Evolutionary conservation across 1,284 basidiomycete genomes (phyloP).

Genomic region (Tranzscheliella williamsii): DNA sequence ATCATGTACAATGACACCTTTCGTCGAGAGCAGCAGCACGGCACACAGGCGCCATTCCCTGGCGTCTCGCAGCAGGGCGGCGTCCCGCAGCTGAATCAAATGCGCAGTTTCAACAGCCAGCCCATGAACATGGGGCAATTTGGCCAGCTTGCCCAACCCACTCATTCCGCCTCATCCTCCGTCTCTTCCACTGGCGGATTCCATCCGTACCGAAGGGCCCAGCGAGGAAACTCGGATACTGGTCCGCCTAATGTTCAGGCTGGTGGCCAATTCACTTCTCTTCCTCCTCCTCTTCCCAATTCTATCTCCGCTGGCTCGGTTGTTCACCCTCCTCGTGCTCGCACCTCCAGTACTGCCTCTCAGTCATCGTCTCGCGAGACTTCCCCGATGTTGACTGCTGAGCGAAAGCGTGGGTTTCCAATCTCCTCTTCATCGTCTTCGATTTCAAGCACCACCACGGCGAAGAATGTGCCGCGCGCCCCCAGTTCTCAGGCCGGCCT

Average conservation of each 20-base stretch:
- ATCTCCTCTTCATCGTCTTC: conserved; percentile 13
- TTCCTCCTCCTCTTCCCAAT: conserved; percentile 16
- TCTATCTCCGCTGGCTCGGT: background rate
- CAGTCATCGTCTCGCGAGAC: conserved; percentile 28
- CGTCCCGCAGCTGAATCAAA: conserved; percentile 23
- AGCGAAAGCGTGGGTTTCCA: conserved; percentile 27
- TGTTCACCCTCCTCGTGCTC: conserved; percentile 17
- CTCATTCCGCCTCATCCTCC: conserved; percentile 32
- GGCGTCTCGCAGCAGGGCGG: conserved; percentile 14
- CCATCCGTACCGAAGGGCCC: conserved; percentile 50
- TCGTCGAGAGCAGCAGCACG: conserved; percentile 31
- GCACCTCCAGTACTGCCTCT: conserved; percentile 40
- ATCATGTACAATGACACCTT: conserved; percentile 51
- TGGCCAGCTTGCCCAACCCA: conserved; percentile 12
- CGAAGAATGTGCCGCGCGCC: conserved; percentile 6
- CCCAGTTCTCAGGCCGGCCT: conserved; percentile 29
- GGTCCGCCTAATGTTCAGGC: conserved; percentile 4
- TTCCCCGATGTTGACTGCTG: conserved; percentile 31
- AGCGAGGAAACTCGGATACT: conserved; percentile 34
- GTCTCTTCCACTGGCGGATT: conserved; percentile 35
- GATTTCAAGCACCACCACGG: background rate
- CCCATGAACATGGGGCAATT: conserved; percentile 13
- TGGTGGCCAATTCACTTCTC: too few relatives aligned
- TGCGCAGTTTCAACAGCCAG: conserved; percentile 23
- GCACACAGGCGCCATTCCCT: conserved; percentile 18